phyloP scores from a whole-genome alignment of 768 basidiomycete species.

The Rhizopogon roseolus region DNA sequence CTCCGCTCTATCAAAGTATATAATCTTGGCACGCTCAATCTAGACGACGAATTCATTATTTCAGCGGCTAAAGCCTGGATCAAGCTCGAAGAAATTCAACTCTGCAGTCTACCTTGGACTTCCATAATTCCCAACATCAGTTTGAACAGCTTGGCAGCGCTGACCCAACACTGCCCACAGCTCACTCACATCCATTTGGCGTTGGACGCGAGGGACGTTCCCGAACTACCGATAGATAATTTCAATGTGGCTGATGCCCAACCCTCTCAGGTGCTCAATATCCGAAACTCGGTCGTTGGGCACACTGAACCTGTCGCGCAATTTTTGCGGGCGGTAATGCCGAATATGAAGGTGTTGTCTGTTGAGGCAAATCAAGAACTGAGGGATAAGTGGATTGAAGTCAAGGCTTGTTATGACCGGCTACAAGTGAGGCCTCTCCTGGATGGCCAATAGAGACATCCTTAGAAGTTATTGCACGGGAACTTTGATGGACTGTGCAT shows the following conservation, averaged over 20 bases:
- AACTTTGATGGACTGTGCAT: background rate
- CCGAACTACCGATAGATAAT: background rate
- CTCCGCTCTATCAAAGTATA: constrained; percentile 17
- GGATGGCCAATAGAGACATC: background rate
- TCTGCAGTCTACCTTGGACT: constrained; percentile 24
- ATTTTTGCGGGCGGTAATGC: constrained; percentile 19
- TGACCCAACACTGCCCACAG: constrained; percentile 13
- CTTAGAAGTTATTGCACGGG: background rate
- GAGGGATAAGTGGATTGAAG: constrained; percentile 22
- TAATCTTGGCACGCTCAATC: constrained; percentile 21
- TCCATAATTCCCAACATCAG: constrained; percentile 1
- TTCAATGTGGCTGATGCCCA: background rate
- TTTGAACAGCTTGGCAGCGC: constrained; percentile 16
- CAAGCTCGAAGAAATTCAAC: constrained; percentile 18
- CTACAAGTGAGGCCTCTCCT: background rate
- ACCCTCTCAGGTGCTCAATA: constrained; percentile 19
- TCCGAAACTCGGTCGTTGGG: constrained; percentile 22
- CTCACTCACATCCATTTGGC: constrained; percentile 16
- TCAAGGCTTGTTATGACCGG: background rate
- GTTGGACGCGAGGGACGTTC: constrained; percentile 18
- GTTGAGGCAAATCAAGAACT: constrained; percentile 23
- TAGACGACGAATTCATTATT: constrained; percentile 22
- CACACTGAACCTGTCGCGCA: constrained; percentile 20
- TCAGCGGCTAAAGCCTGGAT: constrained; percentile 24
- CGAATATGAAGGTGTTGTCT: constrained; percentile 18